phyloP scores from a whole-genome alignment of 164 flowering plant genomes.

The Platanus orientalis region DNA sequence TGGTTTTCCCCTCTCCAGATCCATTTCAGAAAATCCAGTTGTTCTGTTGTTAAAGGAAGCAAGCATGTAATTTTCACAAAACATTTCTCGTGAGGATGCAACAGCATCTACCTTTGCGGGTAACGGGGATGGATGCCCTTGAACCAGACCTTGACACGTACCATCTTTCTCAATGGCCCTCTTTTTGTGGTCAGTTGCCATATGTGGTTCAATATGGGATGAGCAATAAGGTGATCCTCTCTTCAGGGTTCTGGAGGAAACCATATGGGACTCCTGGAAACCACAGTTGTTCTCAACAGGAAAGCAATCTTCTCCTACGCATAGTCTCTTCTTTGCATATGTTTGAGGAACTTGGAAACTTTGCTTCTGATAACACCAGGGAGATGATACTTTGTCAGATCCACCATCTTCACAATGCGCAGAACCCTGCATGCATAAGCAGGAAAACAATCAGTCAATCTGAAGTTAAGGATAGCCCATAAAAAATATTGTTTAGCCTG shows the following conservation, averaged over 20 bases:
- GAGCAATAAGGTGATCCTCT: conserved; percentile 25
- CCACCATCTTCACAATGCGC: too few species aligned
- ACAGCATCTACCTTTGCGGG: conserved; percentile 51
- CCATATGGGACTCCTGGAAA: conserved; percentile 23
- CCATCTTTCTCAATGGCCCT: conserved; percentile 37
- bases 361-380: too few species aligned
- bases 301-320: too few species aligned
- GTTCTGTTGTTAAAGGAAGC: conserved; percentile 40
- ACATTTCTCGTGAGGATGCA: conserved; percentile 42
- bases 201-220: conserved; percentile 24
- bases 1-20: conserved; percentile 33
- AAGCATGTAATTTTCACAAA: conserved; percentile 48
- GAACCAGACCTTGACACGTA: conserved; percentile 16
- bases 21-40: conserved; percentile 35
- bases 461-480: neutral
- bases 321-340: too few species aligned
- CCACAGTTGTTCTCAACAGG: conserved; percentile 8
- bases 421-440: conserved; percentile 7
- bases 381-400: too few species aligned
- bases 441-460: conserved; percentile 3
- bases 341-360: too few species aligned
- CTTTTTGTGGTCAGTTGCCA: conserved; percentile 24
- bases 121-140: conserved; percentile 21
- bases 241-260: conserved; percentile 33
- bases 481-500: neutral